phyloP scores from a whole-genome alignment of 768 basidiomycete species.

The Mycena haematopus region DNA sequence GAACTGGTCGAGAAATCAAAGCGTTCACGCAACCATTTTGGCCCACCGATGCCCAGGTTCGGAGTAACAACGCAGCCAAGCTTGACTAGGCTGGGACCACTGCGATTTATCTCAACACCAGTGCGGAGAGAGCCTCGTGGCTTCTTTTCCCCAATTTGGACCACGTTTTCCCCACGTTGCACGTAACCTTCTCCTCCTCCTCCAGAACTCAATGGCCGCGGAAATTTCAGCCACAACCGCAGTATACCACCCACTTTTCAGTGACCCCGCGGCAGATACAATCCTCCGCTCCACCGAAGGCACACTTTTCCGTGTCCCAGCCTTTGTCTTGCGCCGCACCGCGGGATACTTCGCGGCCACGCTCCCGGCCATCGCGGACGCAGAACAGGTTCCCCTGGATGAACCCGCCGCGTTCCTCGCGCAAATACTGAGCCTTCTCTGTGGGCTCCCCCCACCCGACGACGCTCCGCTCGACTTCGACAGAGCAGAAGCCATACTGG shows the following conservation, averaged over 20 bases:
- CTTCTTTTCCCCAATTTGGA: not conserved
- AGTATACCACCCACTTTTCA: constrained; percentile 23
- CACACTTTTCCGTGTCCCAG: constrained; percentile 45
- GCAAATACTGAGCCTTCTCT: constrained; percentile 15
- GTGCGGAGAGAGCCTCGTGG: constrained; percentile 7
- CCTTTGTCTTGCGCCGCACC: constrained; percentile 32
- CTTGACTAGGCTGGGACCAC: too few species aligned
- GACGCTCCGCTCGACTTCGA: constrained; percentile 11
- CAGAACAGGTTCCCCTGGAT: constrained; percentile 2
- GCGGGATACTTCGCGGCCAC: constrained; percentile 25
- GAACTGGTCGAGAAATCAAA: too few species aligned
- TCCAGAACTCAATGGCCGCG: constrained; percentile 9
- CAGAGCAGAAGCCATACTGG: constrained; percentile 19
- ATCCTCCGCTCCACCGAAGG: constrained; percentile 44
- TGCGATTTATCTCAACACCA: not conserved
- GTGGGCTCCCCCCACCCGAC: constrained; percentile 14
- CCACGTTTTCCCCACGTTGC: constrained; percentile 16
- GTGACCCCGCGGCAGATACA: constrained; percentile 42
- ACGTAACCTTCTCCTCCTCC: not conserved
- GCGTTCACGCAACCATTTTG: too few species aligned
- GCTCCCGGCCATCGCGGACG: constrained; percentile 8
- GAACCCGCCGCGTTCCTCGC: constrained; percentile 16
- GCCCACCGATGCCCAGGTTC: too few species aligned
- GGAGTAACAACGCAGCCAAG: too few species aligned
- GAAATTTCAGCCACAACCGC: not conserved